Evolutionary conservation across 352 stramenopile species (phyloP), one percentile per base, ranked within the genome.

Genomic region (Plasmopara halstedii): DNA sequence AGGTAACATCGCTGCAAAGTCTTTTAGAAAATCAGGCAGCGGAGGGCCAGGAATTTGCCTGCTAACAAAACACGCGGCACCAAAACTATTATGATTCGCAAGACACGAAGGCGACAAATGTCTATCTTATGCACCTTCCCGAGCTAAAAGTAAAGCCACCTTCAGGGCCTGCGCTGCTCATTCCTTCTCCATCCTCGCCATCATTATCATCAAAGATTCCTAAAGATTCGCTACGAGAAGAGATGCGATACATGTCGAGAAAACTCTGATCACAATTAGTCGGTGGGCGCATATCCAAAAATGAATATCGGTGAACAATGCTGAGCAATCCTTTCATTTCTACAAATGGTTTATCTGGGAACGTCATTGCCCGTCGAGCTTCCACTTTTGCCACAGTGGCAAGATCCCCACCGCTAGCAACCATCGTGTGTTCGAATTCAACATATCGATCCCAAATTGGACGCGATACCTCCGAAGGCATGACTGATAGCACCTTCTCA

Each of bases 371-470:
- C 31, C 82, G 73, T 1, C 82, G 75, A 9, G 76, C 75, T 56
- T 94, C 83, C 19, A 94, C 61, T 53, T 91, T 90, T 13, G 82
- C 74, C 2, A 94, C 73, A 9, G 80, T 88, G 22, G 74, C 75
- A 34, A 94, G 62, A 53, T 94, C 81, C 4, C 83, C 83, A 31
- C 83, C 83, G 27, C 84, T 91, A 40, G 78, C 61, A 15, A 86
- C 83, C 76, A 92, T 89, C 19, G 71, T 88, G 58, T 88, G 80
- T 58, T 94, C 83, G 40, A 92, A 94, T 18, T 82, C 62, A 22
- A 94, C 78, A 36, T 92, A 94, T 23, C 78, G 76, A 35, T 92
- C 74, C 83, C 83, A 94, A 25, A 94, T 87, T 21, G 78, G 78
- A 33, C 81, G 80, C 15, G 80, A 86, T 23, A 83, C 66, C 15